These are phyloP conservation scores for Marasmius fiardii DNA, from an alignment of 1,284 basidiomycete species.

Conservation along the genomic window DNA sequence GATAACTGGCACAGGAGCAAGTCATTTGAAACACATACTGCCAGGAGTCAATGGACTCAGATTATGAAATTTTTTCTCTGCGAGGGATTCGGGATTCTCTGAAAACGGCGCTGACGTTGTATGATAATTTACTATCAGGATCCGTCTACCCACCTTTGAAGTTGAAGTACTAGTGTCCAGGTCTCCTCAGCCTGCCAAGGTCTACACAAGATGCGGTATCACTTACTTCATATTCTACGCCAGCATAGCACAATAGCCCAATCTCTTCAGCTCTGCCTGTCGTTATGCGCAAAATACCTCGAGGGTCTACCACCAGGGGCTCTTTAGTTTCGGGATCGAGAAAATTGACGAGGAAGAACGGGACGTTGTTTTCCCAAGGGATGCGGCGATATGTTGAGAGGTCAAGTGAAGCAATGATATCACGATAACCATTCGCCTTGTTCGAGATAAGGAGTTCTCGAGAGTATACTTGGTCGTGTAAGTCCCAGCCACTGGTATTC, in stretches of 20 bases:
- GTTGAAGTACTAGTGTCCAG: conserved; percentile 78
- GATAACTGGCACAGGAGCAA: background rate
- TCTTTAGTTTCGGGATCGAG: conserved; percentile 78
- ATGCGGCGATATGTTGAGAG: conserved; percentile 83
- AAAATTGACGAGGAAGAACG: conserved; percentile 93
- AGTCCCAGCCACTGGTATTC: conserved; percentile 73
- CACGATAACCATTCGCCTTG: conserved; percentile 86
- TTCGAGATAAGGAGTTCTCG: conserved; percentile 90
- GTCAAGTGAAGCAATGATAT: conserved; percentile 84
- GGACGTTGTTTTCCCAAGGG: conserved; percentile 90
- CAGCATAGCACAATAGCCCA: conserved; percentile 69
- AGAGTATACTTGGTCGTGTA: conserved; percentile 82
- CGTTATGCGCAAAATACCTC: conserved; percentile 72
- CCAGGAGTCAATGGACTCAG: conserved; percentile 85
- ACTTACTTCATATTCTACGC: conserved; percentile 88
- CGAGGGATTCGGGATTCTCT: conserved; percentile 79
- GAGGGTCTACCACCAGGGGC: conserved; percentile 80
- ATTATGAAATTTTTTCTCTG: conserved; percentile 75
- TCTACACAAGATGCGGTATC: background rate
- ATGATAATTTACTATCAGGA: background rate
- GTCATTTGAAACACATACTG: conserved; percentile 53
- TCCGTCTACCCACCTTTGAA: conserved; percentile 66
- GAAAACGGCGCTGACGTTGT: conserved; percentile 5
- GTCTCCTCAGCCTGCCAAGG: conserved; percentile 5
- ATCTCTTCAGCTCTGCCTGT: conserved; percentile 44